Percentiles rank a stretch among this genome's conserved stretches.
Conservation (phyloP, 2,329 filamentous ascomycete genomes). For the Phyllosticta citribraziliensis region DNA sequence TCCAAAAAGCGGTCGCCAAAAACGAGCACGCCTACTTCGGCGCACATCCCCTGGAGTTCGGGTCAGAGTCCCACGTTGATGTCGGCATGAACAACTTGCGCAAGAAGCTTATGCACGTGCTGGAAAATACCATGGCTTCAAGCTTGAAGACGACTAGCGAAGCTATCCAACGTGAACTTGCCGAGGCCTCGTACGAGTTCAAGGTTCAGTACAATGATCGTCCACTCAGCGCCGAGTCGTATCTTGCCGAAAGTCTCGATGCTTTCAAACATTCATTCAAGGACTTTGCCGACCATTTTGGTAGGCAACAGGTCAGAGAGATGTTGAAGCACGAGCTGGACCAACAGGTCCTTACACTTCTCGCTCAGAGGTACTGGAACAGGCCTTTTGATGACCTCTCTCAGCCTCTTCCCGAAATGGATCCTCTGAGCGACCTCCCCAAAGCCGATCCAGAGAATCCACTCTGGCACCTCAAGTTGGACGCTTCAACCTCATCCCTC, state of each 20-base stretch:
- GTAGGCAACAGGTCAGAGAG: conserved; percentile 77
- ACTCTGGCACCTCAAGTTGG: conserved; percentile 90
- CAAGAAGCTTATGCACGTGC: conserved; percentile 92
- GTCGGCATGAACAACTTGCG: conserved; percentile 80
- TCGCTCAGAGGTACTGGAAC: conserved; percentile 96
- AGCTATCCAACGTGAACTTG: conserved; percentile 86
- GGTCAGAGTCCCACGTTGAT: conserved; percentile 58
- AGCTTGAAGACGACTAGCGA: conserved; percentile 84
- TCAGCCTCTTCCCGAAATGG: conserved; percentile 53
- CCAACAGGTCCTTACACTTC: conserved; percentile 84
- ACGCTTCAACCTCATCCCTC: conserved; percentile 78
- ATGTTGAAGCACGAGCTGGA: conserved; percentile 88
- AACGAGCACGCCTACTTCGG: conserved; percentile 86
- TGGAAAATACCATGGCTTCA: conserved; percentile 94
- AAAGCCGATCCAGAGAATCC: conserved; percentile 76
- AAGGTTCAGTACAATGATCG: conserved; percentile 99
- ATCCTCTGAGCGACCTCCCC: conserved; percentile 67
- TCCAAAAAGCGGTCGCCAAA: conserved; percentile 70
- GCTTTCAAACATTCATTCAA: conserved; percentile 98
- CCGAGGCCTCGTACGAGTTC: conserved; percentile 96
- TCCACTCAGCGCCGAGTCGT: conserved; percentile 88
- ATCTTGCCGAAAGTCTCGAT: conserved; percentile 88
- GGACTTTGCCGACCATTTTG: conserved; percentile 81
- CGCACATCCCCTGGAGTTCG: conserved; percentile 71
- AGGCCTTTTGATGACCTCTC: conserved; percentile 81